Conservation (phyloP, 257 asterid species). For the Ligustrum vulgare region DNA sequence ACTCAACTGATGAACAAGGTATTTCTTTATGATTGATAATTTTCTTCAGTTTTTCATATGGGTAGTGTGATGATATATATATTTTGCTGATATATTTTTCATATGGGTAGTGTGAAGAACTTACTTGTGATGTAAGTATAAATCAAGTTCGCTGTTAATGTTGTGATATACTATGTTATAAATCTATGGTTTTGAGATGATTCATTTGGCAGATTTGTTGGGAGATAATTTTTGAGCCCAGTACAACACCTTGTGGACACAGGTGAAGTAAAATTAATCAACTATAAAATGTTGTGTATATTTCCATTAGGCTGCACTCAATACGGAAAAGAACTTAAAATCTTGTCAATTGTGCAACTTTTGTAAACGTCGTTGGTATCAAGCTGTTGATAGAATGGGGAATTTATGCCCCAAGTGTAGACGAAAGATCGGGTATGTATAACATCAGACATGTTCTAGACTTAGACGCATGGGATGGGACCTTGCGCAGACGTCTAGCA, state of each 20-base stretch:
- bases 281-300: no score
- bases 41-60: background rate
- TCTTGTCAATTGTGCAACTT: slow-evolving; percentile 39
- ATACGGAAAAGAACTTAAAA: no score
- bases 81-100: no score
- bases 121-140: slow-evolving; percentile 82
- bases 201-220: slow-evolving; percentile 68
- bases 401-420: slow-evolving; percentile 94
- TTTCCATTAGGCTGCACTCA: background rate
- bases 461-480: no score
- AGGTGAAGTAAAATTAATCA: slow-evolving; percentile 41
- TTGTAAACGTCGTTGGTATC: slow-evolving; percentile 72
- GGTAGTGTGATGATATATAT: background rate
- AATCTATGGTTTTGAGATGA: slow-evolving; percentile 1
- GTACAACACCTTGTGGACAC: slow-evolving; percentile 98
- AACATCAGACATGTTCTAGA: background rate
- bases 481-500: no score
- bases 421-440: slow-evolving; percentile 71
- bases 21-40: background rate
- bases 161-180: background rate
- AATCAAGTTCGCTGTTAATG: background rate
- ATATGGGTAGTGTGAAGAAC: slow-evolving; percentile 37
- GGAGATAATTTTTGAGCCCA: slow-evolving; percentile 90
- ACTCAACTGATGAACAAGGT: slow-evolving; percentile 50
- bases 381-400: slow-evolving; percentile 92